Evolutionary conservation across 2,329 filamentous ascomycete genomes (phyloP).

Genomic region (Arthroderma sp.): DNA sequence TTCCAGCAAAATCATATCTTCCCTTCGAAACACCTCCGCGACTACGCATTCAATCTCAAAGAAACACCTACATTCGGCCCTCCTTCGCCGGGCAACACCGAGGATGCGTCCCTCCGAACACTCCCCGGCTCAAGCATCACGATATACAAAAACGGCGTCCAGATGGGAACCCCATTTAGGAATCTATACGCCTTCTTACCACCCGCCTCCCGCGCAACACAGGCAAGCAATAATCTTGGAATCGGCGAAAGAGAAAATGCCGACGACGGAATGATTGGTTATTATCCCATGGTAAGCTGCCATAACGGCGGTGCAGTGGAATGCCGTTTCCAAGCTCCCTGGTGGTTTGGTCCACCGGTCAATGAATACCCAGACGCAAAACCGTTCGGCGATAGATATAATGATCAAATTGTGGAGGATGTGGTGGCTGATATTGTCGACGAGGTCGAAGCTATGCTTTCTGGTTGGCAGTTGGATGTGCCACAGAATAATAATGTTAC

Average conservation of each 20-base stretch:
- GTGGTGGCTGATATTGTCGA: constrained; percentile 86
- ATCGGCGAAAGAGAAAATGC: constrained; percentile 70
- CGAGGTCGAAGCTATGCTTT: constrained; percentile 64
- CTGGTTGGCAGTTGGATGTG: constrained; percentile 22
- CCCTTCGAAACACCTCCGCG: constrained; percentile 74
- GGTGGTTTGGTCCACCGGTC: constrained; percentile 65
- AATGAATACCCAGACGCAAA: constrained; percentile 18
- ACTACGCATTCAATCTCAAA: constrained; percentile 39
- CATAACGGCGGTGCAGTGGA: constrained; percentile 85
- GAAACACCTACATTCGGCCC: constrained; percentile 34
- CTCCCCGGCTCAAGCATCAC: constrained; percentile 76
- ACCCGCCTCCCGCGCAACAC: constrained; percentile 53
- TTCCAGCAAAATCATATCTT: constrained; percentile 59
- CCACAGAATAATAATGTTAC: neutral
- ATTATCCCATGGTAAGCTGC: constrained; percentile 85
- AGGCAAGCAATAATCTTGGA: constrained; percentile 30
- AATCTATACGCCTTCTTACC: constrained; percentile 83
- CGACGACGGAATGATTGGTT: constrained; percentile 89
- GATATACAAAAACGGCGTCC: constrained; percentile 81
- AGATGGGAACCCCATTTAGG: constrained; percentile 77
- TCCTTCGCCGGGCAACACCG: constrained; percentile 46
- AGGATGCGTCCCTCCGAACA: constrained; percentile 69
- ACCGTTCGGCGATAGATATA: constrained; percentile 60
- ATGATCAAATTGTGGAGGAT: constrained; percentile 90
- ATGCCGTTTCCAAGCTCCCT: constrained; percentile 86